Evolutionary conservation across 2,329 filamentous ascomycete genomes (phyloP), one percentile per base, ranked within the genome.

Genomic region (Phialemonium atrogriseum): DNA sequence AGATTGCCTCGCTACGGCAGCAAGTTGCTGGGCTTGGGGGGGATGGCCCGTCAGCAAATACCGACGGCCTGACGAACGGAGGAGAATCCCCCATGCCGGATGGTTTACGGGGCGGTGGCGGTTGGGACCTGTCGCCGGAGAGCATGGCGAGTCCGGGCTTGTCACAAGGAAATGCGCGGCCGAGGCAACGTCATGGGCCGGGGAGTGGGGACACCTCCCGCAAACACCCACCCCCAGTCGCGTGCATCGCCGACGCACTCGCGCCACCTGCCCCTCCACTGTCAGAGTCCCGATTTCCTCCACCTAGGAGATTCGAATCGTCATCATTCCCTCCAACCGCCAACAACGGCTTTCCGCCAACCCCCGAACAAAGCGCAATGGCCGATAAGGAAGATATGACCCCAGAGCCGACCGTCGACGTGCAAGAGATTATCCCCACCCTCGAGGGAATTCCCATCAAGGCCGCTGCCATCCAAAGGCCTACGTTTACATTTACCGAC

Each of bases 381-480:
- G 11, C 27, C 17, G 11, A 32, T 27, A 11, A 44, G 8, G 32
- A 54, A 13, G 52, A 56, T 26, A 50, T 50, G 16, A 51, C 49
- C 5, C 58, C 53, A 11, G 50, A 64, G 2, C 62, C 66, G 4
- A 60, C 68, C 17, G 71, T 78, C 30, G 73, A 77, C 36, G 66
- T 78, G 8, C 63, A 68, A 25, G 64, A 69, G 37, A 68, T 77
- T 16, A 65, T 76, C 41, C 70, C 72, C 4, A 65, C 67, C 18
- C 54, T 77, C n/a, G 74, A 78, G 46, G 72, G 73, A 6, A 70
- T 78, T 30, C 62, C 66, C 2, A 60, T 78, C 41, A 73, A 67
- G 47, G 60, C 65, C 5, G 64, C 62, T 10, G 70, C 70, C 2
- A 56, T 77, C 10, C 61, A 68, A 44, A 67, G 58, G 41, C 44